A percentile compares a stretch with the other conserved stretches of the same genome.
phyloP scores from a whole-genome alignment of 352 stramenopile genomes.

The Hyaloperonospora arabidopsidis region DNA sequence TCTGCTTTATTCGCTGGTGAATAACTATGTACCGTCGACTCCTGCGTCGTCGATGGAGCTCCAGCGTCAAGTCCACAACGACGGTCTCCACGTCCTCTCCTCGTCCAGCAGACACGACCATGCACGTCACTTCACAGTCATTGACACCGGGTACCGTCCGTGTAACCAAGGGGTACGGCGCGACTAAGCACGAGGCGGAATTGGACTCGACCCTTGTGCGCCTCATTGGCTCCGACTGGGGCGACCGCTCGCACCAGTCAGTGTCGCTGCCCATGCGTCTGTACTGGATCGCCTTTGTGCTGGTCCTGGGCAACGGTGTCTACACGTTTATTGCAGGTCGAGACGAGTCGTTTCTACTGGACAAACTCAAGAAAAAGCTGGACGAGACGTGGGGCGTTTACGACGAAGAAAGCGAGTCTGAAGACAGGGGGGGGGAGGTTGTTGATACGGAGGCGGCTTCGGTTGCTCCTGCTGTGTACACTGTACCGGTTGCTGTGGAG shows the following conservation, averaged over 20 bases:
- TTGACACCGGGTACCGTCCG: conserved; percentile 31
- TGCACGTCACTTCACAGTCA: conserved; percentile 6
- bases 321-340: conserved; percentile 51
- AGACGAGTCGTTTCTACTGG: conserved; percentile 47
- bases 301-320: conserved; percentile 52
- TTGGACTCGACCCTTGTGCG: conserved; percentile 52
- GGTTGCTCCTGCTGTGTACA: not conserved
- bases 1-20: too few species aligned
- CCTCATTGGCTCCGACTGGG: conserved; percentile 72
- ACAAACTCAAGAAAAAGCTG: conserved; percentile 47
- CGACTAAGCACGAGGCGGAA: conserved; percentile 35
- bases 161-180: conserved; percentile 28
- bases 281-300: conserved; percentile 57
- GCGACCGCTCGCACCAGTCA: conserved; percentile 52
- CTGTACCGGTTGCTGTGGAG: not conserved
- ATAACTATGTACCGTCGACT: conserved; percentile 16
- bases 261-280: conserved; percentile 63
- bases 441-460: conserved; percentile 8
- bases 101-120: not conserved
- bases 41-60: conserved; percentile 22
- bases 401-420: conserved; percentile 42
- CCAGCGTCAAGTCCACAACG: conserved; percentile 13
- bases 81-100: not conserved
- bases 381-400: conserved; percentile 43
- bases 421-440: conserved; percentile 29